Evolutionary conservation across 2,329 filamentous ascomycete genomes (phyloP).

Genomic region (Hypomyces perniciosus): DNA sequence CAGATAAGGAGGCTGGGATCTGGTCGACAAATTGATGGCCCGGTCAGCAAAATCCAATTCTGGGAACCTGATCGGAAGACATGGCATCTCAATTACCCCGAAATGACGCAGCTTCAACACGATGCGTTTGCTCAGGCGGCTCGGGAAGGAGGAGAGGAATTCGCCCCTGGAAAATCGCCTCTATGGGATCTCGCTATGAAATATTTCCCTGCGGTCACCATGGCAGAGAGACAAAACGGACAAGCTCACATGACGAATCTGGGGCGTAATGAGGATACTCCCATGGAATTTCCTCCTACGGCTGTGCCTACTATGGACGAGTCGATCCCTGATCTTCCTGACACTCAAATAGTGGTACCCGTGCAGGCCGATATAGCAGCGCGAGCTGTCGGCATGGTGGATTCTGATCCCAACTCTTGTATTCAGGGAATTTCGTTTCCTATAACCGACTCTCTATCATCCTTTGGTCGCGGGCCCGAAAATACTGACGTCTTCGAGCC

Average conservation of each 20-base stretch:
- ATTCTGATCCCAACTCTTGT: slow-evolving; percentile 59
- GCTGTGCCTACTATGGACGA: slow-evolving; percentile 22
- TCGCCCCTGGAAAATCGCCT: slow-evolving; percentile 44
- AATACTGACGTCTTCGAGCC: slow-evolving; percentile 65
- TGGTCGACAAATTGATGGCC: slow-evolving; percentile 51
- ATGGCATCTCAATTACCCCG: slow-evolving; percentile 57
- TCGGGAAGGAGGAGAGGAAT: slow-evolving; percentile 43
- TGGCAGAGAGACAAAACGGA: slow-evolving; percentile 10
- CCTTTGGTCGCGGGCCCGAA: slow-evolving; percentile 67
- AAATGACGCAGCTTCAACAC: slow-evolving; percentile 56
- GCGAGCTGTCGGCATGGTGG: slow-evolving; percentile 57
- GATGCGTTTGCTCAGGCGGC: slow-evolving; percentile 51
- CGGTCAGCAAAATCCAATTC: slow-evolving; percentile 50
- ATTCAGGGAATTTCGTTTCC: slow-evolving; percentile 57
- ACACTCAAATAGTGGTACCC: slow-evolving; percentile 32
- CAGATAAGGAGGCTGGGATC: slow-evolving; percentile 44
- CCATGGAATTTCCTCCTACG: slow-evolving; percentile 26
- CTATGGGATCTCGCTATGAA: slow-evolving; percentile 54
- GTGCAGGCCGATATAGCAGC: slow-evolving; percentile 26
- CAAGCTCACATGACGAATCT: slow-evolving; percentile 14
- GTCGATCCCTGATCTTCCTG: slow-evolving; percentile 29
- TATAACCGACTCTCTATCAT: slow-evolving; percentile 61
- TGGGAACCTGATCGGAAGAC: slow-evolving; percentile 52
- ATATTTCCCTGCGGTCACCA: slow-evolving; percentile 45
- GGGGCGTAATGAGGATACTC: slow-evolving; percentile 15